Conservation (phyloP, 768 basidiomycete genomes). For the Multifurca ochricompacta region DNA sequence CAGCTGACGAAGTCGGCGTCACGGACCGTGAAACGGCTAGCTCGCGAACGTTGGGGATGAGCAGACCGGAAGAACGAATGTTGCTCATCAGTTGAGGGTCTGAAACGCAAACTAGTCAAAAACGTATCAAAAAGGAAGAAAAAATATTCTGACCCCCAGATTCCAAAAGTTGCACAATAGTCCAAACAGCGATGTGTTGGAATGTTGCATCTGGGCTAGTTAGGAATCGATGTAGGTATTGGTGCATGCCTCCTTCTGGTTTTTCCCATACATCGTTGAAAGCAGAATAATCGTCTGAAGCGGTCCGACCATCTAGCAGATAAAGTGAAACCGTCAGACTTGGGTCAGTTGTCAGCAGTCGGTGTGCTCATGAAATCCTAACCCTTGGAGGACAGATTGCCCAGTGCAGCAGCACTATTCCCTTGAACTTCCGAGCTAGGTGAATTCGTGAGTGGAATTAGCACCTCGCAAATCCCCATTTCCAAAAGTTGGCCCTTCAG, state of each 20-base stretch:
- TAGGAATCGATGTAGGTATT: slow-evolving; percentile 89
- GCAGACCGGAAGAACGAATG: slow-evolving; percentile 74
- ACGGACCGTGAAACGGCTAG: slow-evolving; percentile 67
- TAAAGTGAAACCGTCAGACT: background rate
- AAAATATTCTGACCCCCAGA: slow-evolving; percentile 60
- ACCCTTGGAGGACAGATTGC: slow-evolving; percentile 97
- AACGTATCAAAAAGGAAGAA: background rate
- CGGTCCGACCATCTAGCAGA: slow-evolving; percentile 59
- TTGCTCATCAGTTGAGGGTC: slow-evolving; percentile 87
- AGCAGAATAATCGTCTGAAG: slow-evolving; percentile 85
- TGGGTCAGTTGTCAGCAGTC: background rate
- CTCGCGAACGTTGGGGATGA: slow-evolving; percentile 81
- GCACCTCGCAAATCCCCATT: slow-evolving; percentile 96
- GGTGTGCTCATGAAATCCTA: slow-evolving; percentile 15
- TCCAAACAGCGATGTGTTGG: slow-evolving; percentile 99
- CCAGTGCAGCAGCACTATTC: slow-evolving; percentile 95
- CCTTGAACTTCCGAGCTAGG: slow-evolving; percentile 97
- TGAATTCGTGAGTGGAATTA: slow-evolving; percentile 95
- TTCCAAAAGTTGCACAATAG: slow-evolving; percentile 93
- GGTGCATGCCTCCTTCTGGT: slow-evolving; percentile 95
- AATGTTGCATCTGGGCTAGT: slow-evolving; percentile 93
- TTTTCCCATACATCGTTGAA: slow-evolving; percentile 99
- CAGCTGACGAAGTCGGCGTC: slow-evolving; percentile 62
- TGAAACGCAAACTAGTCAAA: slow-evolving; percentile 25
- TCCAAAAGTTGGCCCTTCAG: slow-evolving; percentile 93